Percentiles rank a stretch among this genome's conserved stretches.
phyloP scores from a whole-genome alignment of 78 protist genomes.

The Capsaspora owczarzaki region DNA sequence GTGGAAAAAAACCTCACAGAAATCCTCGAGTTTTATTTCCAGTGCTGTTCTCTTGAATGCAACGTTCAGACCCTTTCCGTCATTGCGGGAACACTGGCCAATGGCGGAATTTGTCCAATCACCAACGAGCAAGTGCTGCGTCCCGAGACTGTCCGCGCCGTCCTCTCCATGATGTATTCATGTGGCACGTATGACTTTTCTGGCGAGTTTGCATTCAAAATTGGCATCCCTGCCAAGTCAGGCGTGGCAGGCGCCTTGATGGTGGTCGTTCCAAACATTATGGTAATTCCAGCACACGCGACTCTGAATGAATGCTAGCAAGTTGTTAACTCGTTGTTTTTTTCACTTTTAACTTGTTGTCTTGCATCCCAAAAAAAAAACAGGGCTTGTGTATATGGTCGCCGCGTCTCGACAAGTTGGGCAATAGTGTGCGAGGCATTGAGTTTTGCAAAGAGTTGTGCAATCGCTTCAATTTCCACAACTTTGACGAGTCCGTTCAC shows the following conservation, averaged over 20 bases:
- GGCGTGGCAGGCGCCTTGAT: constrained; percentile 25
- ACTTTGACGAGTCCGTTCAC: not conserved
- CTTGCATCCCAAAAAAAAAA: no score
- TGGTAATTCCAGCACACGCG: not conserved
- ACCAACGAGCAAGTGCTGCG: constrained; percentile 25
- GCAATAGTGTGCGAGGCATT: constrained; percentile 21
- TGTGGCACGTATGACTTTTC: constrained; percentile 65
- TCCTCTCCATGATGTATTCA: constrained; percentile 18
- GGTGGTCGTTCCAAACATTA: constrained; percentile 39
- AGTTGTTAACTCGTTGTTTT: no score
- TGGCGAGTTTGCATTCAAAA: constrained; percentile 43
- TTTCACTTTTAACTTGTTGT: no score
- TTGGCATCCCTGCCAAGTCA: constrained; percentile 54
- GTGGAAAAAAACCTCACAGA: not conserved
- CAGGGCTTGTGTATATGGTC: constrained; percentile 36
- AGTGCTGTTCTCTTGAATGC: constrained; percentile 30
- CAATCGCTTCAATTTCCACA: not conserved
- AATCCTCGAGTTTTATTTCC: constrained; percentile 45
- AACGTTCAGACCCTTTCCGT: constrained; percentile 7
- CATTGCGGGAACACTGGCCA: constrained; percentile 64
- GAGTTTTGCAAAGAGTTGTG: not conserved
- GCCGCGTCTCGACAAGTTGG: constrained; percentile 6
- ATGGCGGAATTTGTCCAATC: constrained; percentile 43
- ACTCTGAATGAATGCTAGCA: no score
- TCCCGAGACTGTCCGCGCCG: not conserved